Base-by-base conservation (phyloP, 331 rosid species). In the Erythrophleum ivorense region DNA sequence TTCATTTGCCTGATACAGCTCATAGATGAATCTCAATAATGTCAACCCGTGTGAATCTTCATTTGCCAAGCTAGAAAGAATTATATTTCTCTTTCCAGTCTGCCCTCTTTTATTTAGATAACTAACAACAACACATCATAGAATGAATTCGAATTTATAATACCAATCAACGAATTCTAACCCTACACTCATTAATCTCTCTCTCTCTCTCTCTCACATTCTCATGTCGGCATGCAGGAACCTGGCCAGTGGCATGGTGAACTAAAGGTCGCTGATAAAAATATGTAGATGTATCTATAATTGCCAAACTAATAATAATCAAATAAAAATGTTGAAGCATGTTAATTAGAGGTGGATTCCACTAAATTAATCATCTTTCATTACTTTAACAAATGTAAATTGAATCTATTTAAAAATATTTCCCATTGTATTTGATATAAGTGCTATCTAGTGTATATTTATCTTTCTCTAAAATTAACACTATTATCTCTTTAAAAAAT, bases 171-270 rank as follows among this genome's bases (percentile, higher is more conserved):
- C 16, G 6, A 18, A 40, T 18, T 29, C 16, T 67, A 40, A 18
- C 73, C 38, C 12, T 43, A 59, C 18, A 7, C 58, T 71, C 15
- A 29, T 31, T 16, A 71, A 31, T 45, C 55, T 69, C 11, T 45
- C 73, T 68, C 55, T 43, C 53, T 67, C 36, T 68, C 54, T 69
- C 58, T 70, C 19, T 46, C 43, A 2, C 19, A 11, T 54, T n/a
- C 18, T n/a, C 36, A 19, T 19, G 43, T 31, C 15, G 45, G 33
- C 46, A 45, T 71, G 11, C 15, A 60, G 29, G 8, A 34, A 73
- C 57, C 71, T 83, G 83, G 76, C 72, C 0, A 53, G 38, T 76
- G 70, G 70, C 81, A 67, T 58, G 71, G 83, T 63, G 71, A 66
- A 83, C 24, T 63, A 48, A 18, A 76, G 34, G 12, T 15, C 71